Evolutionary conservation across 108 stramenopile species (phyloP).

Genomic region (Cyclotella sp.): DNA sequence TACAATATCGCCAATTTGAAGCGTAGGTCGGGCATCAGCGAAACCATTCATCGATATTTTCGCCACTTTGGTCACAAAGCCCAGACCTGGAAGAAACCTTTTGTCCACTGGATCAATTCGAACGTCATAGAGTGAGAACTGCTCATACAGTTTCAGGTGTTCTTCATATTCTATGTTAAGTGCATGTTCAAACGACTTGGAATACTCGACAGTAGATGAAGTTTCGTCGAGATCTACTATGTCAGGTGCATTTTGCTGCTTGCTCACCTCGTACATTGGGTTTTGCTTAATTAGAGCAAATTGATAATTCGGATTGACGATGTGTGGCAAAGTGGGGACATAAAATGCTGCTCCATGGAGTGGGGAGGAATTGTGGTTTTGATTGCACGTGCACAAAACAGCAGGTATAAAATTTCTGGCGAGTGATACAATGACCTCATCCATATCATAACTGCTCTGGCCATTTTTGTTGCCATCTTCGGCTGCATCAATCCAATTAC

Average conservation of each 20-base stretch:
- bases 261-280: background rate
- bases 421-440: conserved; percentile 19
- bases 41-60: conserved; percentile 52
- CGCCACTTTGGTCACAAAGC: conserved; percentile 13
- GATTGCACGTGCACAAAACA: conserved; percentile 29
- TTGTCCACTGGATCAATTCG: conserved; percentile 4
- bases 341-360: conserved; percentile 10
- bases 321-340: conserved; percentile 8
- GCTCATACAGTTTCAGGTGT: conserved; percentile 41
- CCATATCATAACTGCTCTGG: conserved; percentile 1
- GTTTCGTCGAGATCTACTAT: conserved; percentile 50
- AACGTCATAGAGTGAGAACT: conserved; percentile 34
- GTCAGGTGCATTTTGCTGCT: background rate
- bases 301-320: conserved; percentile 27
- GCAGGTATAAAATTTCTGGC: conserved; percentile 41
- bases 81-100: background rate
- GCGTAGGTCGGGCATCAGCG: conserved; percentile 63
- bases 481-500: background rate
- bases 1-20: conserved; percentile 61
- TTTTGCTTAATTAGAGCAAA: conserved; percentile 21
- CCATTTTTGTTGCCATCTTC: background rate
- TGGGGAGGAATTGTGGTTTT: background rate
- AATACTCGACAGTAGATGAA: conserved; percentile 31
- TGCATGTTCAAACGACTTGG: conserved; percentile 29
- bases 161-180: conserved; percentile 44